Evolutionary conservation across 2,329 filamentous ascomycete species (phyloP).

Genomic region (Fusarium compactum): DNA sequence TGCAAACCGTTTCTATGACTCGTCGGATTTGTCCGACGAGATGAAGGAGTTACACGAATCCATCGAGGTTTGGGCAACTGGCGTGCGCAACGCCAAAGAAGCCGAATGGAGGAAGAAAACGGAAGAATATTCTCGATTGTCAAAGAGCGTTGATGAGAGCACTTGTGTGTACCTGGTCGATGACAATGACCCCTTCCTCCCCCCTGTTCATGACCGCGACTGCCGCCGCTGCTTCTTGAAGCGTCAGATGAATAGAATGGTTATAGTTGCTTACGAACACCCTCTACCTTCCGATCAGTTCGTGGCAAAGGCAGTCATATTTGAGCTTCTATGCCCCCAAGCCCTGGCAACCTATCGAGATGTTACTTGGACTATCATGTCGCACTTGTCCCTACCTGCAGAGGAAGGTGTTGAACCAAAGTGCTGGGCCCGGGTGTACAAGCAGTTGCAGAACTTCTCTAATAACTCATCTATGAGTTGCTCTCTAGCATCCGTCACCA

Average conservation of each 20-base stretch:
- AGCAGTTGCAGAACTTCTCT: conserved; percentile 36
- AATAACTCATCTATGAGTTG: conserved; percentile 32
- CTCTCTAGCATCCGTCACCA: conserved; percentile 48
- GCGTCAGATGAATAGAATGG: conserved; percentile 47
- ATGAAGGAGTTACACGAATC: conserved; percentile 32
- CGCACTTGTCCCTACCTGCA: conserved; percentile 45
- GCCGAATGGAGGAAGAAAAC: conserved; percentile 51
- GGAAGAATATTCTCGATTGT: conserved; percentile 49
- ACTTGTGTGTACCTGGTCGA: conserved; percentile 50
- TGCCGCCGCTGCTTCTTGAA: conserved; percentile 55
- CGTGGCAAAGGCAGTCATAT: conserved; percentile 53
- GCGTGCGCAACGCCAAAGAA: conserved; percentile 43
- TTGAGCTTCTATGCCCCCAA: conserved; percentile 56
- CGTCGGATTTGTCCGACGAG: conserved; percentile 28
- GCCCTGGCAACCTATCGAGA: conserved; percentile 56
- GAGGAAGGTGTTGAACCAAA: conserved; percentile 37
- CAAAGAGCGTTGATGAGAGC: conserved; percentile 47
- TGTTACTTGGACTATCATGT: conserved; percentile 56
- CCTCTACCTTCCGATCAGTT: conserved; percentile 52
- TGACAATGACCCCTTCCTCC: conserved; percentile 24
- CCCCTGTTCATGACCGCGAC: conserved; percentile 23
- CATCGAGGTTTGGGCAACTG: conserved; percentile 45
- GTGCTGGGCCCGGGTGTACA: conserved; percentile 44
- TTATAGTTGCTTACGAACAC: conserved; percentile 56
- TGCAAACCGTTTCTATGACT: conserved; percentile 46